Conservation (phyloP, 2,329 filamentous ascomycete genomes). For the Drechmeria coniospora region DNA sequence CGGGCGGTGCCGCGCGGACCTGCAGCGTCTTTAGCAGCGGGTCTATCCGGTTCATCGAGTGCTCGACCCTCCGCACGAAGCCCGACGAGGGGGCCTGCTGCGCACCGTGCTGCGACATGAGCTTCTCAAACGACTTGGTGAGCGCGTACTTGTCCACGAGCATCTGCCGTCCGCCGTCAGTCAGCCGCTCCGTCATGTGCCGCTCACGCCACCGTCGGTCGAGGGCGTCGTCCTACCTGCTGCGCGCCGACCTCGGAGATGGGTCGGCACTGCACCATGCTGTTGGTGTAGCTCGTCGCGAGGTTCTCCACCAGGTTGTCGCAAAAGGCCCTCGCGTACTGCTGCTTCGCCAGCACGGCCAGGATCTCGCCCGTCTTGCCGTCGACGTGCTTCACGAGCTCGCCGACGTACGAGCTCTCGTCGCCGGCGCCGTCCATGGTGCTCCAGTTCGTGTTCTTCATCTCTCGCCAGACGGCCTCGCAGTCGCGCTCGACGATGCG, state of each 20-base stretch:
- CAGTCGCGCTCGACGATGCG: slow-evolving; percentile 68
- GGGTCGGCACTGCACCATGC: slow-evolving; percentile 76
- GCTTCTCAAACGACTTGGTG: slow-evolving; percentile 59
- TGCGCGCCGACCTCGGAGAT: slow-evolving; percentile 90
- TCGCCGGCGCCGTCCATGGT: slow-evolving; percentile 87
- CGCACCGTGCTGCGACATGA: slow-evolving; percentile 49
- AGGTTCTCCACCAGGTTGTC: slow-evolving; percentile 90
- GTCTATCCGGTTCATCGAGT: slow-evolving; percentile 74
- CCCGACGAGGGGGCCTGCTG: slow-evolving; percentile 32
- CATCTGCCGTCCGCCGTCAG: slow-evolving; percentile 43
- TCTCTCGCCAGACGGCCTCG: slow-evolving; percentile 85
- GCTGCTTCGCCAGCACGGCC: slow-evolving; percentile 66
- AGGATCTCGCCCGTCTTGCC: slow-evolving; percentile 60
- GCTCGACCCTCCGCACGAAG: slow-evolving; percentile 76
- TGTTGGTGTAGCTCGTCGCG: slow-evolving; percentile 62
- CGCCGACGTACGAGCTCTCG: slow-evolving; percentile 80
- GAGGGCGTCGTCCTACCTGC: slow-evolving; percentile 39
- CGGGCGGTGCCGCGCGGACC: slow-evolving; percentile 77
- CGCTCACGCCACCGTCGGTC: too few species aligned
- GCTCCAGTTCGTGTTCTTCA: slow-evolving; percentile 92
- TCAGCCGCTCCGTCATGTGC: too few species aligned
- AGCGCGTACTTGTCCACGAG: slow-evolving; percentile 86
- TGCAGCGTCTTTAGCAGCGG: slow-evolving; percentile 92
- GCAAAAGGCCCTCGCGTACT: slow-evolving; percentile 87
- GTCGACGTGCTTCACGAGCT: slow-evolving; percentile 62